Evolutionary conservation across 169 alveolate species (phyloP).

Genomic region (Plasmodium coatneyi): DNA sequence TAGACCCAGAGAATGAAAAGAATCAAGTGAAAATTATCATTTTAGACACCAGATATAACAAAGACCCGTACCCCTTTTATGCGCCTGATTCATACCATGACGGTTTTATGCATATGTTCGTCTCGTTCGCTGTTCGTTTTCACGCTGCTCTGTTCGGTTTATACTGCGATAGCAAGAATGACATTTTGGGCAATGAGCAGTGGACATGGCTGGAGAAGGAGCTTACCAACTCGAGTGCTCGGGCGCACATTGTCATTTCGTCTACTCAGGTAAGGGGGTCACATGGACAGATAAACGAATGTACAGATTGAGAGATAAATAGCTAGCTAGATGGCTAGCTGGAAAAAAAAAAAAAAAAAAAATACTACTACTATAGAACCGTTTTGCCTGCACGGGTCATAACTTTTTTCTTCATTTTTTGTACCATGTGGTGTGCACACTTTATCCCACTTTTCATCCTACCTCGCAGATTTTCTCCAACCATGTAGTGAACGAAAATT

Average conservation of each 20-base stretch:
- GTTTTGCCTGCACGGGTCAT: neutral
- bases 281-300: neutral
- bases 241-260: conserved; percentile 89
- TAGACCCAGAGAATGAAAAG: conserved; percentile 83
- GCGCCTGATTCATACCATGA: conserved; percentile 76
- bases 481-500: conserved; percentile 82
- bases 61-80: conserved; percentile 83
- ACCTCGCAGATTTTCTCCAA: conserved; percentile 55
- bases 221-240: conserved; percentile 87
- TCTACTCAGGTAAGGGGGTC: conserved; percentile 86
- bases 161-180: conserved; percentile 86
- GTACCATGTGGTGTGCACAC: neutral
- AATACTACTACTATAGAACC: neutral
- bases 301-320: neutral
- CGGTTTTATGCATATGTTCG: neutral
- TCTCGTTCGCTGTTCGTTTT: conserved; percentile 42
- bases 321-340: neutral
- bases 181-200: conserved; percentile 90
- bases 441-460: neutral
- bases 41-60: conserved; percentile 86
- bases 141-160: conserved; percentile 80
- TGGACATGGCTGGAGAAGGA: conserved; percentile 92
- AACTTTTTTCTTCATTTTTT: neutral
- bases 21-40: conserved; percentile 84
- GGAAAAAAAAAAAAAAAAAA: neutral